Evolutionary conservation across 345 rosid species (phyloP).

Genomic region (Eucalyptus sp.): DNA sequence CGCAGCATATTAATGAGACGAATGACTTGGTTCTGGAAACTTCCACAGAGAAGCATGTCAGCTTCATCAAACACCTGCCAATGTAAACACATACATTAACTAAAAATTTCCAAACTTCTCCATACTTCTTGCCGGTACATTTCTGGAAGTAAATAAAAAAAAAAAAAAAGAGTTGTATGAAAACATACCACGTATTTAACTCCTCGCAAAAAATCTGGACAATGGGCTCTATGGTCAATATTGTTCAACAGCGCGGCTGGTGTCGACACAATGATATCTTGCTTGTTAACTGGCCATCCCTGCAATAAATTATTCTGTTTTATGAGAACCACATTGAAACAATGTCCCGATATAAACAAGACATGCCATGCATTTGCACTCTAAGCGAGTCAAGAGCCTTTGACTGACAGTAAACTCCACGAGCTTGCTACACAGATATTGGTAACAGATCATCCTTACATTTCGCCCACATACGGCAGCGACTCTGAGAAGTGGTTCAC

Average conservation of each 20-base stretch:
- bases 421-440: background rate
- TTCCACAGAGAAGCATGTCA: conserved; percentile 89
- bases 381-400: background rate
- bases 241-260: conserved; percentile 86
- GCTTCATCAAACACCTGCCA: conserved; percentile 96
- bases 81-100: background rate
- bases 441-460: conserved; percentile 17
- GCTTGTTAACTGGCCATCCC: conserved; percentile 85
- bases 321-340: conserved; percentile 1
- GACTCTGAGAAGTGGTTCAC: conserved; percentile 51
- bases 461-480: conserved; percentile 69
- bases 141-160: background rate
- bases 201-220: conserved; percentile 43
- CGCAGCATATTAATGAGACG: conserved; percentile 80
- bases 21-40: conserved; percentile 82
- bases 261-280: conserved; percentile 75
- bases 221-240: conserved; percentile 40
- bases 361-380: background rate
- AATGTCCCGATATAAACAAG: background rate
- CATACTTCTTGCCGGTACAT: background rate
- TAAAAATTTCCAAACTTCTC: background rate
- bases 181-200: conserved; percentile 71
- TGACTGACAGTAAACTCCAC: background rate
- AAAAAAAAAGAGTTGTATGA: background rate
- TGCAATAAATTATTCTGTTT: conserved; percentile 14